Conservation (phyloP, 371 early-diverging fungal species). For the Mortierella sp. region DNA sequence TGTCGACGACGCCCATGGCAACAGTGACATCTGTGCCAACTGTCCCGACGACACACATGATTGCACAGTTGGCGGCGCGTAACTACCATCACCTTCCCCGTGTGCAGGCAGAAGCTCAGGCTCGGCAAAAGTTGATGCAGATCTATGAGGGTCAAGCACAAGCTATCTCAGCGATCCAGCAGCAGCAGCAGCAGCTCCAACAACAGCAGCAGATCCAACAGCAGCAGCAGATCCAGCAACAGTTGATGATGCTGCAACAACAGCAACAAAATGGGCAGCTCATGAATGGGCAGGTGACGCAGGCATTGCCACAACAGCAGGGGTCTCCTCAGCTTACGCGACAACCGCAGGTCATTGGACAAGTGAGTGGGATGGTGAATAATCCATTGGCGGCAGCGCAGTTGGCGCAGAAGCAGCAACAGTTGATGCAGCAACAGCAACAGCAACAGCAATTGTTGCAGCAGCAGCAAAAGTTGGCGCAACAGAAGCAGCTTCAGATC, state of each 20-base stretch:
- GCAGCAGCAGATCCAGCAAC: conserved; percentile 34
- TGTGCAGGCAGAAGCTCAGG: conserved; percentile 43
- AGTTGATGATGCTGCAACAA: conserved; percentile 24
- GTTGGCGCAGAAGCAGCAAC: conserved; percentile 23
- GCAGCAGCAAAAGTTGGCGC: conserved; percentile 36
- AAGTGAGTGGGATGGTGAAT: conserved; percentile 20
- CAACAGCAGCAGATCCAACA: conserved; percentile 20
- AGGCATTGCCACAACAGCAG: conserved; percentile 31
- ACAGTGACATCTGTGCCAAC: conserved; percentile 32
- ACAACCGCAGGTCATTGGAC: conserved; percentile 28
- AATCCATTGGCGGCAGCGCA: conserved; percentile 36
- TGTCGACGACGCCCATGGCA: conserved; percentile 37
- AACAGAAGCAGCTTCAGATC: conserved; percentile 20
- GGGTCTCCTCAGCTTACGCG: conserved; percentile 39
- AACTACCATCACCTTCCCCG: conserved; percentile 43
- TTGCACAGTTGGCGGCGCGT: conserved; percentile 41
- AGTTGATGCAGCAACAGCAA: conserved; percentile 29
- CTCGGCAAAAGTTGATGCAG: conserved; percentile 37
- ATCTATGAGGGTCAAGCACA: conserved; percentile 44
- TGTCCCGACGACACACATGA: conserved; percentile 45
- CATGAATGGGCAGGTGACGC: conserved; percentile 31
- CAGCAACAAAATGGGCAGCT: conserved; percentile 36
- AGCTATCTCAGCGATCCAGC: conserved; percentile 18
- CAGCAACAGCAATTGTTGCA: conserved; percentile 33
- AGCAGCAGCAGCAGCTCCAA: conserved; percentile 27